phyloP scores from a whole-genome alignment of 192 early-diverging fungal genomes.

The Umbelopsis ramanniana region DNA sequence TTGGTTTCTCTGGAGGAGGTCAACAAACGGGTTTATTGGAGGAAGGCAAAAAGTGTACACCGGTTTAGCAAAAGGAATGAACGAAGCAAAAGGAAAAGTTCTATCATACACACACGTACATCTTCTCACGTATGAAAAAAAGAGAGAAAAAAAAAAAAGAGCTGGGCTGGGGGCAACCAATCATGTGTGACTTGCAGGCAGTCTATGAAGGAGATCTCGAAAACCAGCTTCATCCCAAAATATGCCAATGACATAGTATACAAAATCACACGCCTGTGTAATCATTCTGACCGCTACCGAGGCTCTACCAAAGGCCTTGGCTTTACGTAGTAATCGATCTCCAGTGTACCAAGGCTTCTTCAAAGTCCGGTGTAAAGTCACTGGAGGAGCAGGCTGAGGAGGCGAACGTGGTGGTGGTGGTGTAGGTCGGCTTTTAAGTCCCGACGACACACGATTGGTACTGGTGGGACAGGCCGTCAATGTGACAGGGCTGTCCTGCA shows the following conservation, averaged over 20 bases:
- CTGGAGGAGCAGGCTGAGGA: background rate
- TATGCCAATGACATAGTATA: background rate
- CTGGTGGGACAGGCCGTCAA: background rate
- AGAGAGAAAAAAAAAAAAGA: too few species aligned
- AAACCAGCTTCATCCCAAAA: constrained; percentile 8
- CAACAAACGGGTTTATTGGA: too few species aligned
- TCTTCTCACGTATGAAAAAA: constrained; percentile 4
- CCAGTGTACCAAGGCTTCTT: background rate
- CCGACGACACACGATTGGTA: background rate
- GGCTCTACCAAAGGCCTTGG: background rate
- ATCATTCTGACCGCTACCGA: background rate
- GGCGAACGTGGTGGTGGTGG: background rate
- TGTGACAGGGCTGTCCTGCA: background rate
- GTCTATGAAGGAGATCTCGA: background rate
- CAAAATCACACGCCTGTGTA: background rate
- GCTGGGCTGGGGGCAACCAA: background rate
- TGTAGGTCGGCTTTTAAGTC: background rate
- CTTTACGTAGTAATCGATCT: background rate
- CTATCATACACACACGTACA: background rate
- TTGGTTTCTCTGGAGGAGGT: too few species aligned
- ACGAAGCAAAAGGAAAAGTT: background rate
- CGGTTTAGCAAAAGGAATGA: background rate
- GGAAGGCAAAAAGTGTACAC: background rate
- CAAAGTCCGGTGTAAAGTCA: constrained; percentile 1
- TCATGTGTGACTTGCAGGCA: constrained; percentile 3